Evolutionary conservation across 169 alveolate species (phyloP), one percentile per base, ranked within the genome.

Genomic region (Cyclospora cayetanensis): DNA sequence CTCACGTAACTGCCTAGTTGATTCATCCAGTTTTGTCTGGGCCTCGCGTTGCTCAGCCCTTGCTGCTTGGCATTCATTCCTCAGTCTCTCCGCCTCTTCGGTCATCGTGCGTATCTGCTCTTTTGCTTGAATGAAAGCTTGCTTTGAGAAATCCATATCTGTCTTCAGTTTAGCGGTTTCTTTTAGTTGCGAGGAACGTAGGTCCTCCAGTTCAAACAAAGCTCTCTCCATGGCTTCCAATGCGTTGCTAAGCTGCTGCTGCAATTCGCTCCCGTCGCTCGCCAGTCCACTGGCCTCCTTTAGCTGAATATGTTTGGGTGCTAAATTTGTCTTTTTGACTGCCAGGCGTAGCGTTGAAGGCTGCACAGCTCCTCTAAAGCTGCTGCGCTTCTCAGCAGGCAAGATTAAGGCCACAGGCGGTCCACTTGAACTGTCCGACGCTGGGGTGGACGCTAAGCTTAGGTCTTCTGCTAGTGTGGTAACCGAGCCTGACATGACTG

Each of bases 151-250:
- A n/a, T 46, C 27, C 12, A 46, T 79, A 15, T 63, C 31, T 18
- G 52, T 4, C 74, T 79, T 50, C 89, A 52, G 52, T 18, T 37
- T n/a, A 25, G 3, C 22, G 37, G 46, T 37, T 12, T 46, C 74
- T 50, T 52, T 43, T 22, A 43, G 43, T 52, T 52, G 39, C n/a
- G 72, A 50, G 43, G 72, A 42, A 37, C 72, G 29, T 43, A 79
- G 34, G 25, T 80, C 89, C 39, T 80, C 89, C 12, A 80, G 35
- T 41, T 80, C 89, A 18, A 80, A 50, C 27, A 80, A 42, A 27
- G 89, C 89, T 52, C 89, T 52, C 53, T 80, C 89, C 89, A 80
- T 80, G 31, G 89, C 89, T 74, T 80, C 89, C 4, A 52, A 80
- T 34, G 50, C 53, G 53, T 37, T 46, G 29, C 35, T 52, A 70